Percentiles rank a stretch among this genome's conserved stretches.
Evolutionary conservation across 345 rosid genomes (phyloP).

Genomic region (Cardamine occulta): DNA sequence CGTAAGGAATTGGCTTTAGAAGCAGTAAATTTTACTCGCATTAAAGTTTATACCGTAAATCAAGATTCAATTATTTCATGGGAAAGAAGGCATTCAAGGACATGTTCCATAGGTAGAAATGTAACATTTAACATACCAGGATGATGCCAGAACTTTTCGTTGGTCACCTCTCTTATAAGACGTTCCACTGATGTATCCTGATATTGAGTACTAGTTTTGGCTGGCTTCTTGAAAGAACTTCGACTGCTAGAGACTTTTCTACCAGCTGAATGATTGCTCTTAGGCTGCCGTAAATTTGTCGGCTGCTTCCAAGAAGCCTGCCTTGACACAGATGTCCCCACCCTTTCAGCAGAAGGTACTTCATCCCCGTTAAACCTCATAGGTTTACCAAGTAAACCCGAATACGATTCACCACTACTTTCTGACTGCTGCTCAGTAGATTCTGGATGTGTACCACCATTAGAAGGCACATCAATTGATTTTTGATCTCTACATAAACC

Average conservation of each 20-base stretch:
- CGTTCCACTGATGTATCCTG: slow-evolving; percentile 98
- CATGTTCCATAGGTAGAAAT: slow-evolving; percentile 4
- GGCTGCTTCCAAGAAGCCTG: slow-evolving; percentile 87
- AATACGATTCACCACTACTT: slow-evolving; percentile 60
- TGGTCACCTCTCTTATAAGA: slow-evolving; percentile 92
- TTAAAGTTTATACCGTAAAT: slow-evolving; percentile 34
- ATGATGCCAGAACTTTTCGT: slow-evolving; percentile 86
- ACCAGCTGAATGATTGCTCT: slow-evolving; percentile 54
- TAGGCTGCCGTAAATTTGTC: slow-evolving; percentile 61
- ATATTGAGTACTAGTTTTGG: slow-evolving; percentile 49
- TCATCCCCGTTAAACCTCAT: slow-evolving; percentile 61
- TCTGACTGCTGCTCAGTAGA: slow-evolving; percentile 57
- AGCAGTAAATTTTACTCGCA: slow-evolving; percentile 34
- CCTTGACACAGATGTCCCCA: slow-evolving; percentile 57
- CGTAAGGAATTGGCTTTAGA: background rate
- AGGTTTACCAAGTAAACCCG: slow-evolving; percentile 54
- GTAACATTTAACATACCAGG: slow-evolving; percentile 38
- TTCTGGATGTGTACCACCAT: slow-evolving; percentile 53
- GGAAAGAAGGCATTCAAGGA: slow-evolving; percentile 19
- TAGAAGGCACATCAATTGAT: slow-evolving; percentile 51
- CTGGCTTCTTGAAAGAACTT: slow-evolving; percentile 61
- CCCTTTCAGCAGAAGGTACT: slow-evolving; percentile 60
- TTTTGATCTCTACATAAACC: slow-evolving; percentile 52
- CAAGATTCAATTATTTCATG: slow-evolving; percentile 14
- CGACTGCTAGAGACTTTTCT: slow-evolving; percentile 62